phyloP scores from a whole-genome alignment of 2,329 filamentous ascomycete genomes.

The Thielaviopsis cerberus region DNA sequence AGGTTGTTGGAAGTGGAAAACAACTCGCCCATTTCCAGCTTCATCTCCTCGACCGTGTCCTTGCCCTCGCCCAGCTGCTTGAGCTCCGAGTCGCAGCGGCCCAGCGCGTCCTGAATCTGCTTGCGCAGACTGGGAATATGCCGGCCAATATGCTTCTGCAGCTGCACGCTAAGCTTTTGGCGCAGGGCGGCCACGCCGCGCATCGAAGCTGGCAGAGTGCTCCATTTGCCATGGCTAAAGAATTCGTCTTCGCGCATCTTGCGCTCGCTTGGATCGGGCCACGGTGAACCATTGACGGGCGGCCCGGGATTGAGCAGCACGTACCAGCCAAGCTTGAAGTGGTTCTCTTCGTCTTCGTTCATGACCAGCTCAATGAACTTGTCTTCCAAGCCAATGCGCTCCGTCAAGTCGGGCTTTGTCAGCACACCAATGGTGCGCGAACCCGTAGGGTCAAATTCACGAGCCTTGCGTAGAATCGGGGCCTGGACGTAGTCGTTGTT shows the following conservation, averaged over 20 bases:
- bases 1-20: slow-evolving; percentile 34
- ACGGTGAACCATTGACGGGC: slow-evolving; percentile 24
- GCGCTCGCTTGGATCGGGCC: slow-evolving; percentile 25
- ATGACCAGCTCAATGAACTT: slow-evolving; percentile 35
- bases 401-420: slow-evolving; percentile 34
- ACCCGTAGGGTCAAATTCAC: slow-evolving; percentile 30
- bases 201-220: slow-evolving; percentile 27
- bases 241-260: slow-evolving; percentile 27
- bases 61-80: slow-evolving; percentile 31
- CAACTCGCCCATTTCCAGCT: slow-evolving; percentile 33
- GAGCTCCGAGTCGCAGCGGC: slow-evolving; percentile 30
- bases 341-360: slow-evolving; percentile 31
- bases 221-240: slow-evolving; percentile 31
- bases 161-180: slow-evolving; percentile 30
- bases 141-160: slow-evolving; percentile 33
- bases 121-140: slow-evolving; percentile 31
- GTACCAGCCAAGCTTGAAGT: slow-evolving; percentile 34
- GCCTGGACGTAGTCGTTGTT: slow-evolving; percentile 37
- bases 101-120: slow-evolving; percentile 32
- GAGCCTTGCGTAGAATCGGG: slow-evolving; percentile 31
- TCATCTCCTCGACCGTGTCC: slow-evolving; percentile 34
- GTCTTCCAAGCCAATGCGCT: slow-evolving; percentile 32
- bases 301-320: slow-evolving; percentile 31
- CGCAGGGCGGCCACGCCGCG: slow-evolving; percentile 28
- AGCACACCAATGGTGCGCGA: slow-evolving; percentile 32